Evolutionary conservation across 2,329 filamentous ascomycete species (phyloP).

Genomic region (Penicillium paneum): DNA sequence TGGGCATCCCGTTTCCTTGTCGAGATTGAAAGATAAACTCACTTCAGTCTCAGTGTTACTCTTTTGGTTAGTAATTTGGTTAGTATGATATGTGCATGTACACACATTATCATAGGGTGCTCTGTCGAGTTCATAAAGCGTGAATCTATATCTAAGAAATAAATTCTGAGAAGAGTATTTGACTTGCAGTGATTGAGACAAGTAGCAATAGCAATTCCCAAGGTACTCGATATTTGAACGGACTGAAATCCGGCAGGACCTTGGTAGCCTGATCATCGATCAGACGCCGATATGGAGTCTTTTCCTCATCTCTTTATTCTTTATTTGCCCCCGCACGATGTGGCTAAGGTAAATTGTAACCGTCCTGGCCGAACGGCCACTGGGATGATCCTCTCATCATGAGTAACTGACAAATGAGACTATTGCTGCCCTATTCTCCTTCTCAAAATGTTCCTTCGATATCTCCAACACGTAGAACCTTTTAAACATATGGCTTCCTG

Average conservation of each 20-base stretch:
- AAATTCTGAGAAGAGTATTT: neutral
- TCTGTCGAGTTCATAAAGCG: neutral
- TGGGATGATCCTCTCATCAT: too few species aligned
- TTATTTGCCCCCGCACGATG: too few species aligned
- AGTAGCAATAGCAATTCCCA: neutral
- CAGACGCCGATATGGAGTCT: constrained; percentile 4
- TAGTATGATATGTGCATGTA: neutral
- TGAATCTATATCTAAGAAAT: neutral
- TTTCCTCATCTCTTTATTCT: neutral
- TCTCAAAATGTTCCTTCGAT: too few species aligned
- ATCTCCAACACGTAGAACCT: too few species aligned
- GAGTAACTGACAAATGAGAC: too few species aligned
- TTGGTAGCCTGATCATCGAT: neutral
- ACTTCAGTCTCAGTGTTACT: neutral
- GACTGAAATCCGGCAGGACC: neutral
- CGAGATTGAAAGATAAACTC: neutral
- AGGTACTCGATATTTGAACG: constrained; percentile 11
- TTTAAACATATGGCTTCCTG: too few species aligned
- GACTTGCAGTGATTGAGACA: neutral
- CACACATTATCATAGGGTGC: neutral
- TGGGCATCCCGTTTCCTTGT: too few species aligned
- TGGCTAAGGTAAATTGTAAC: too few species aligned
- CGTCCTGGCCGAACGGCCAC: too few species aligned
- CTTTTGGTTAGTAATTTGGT: neutral
- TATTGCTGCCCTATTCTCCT: too few species aligned